A percentile compares a stretch with the other conserved stretches of the same genome.
Conservation (phyloP, 192 early-diverging fungal genomes). For the Coemansia sp. region DNA sequence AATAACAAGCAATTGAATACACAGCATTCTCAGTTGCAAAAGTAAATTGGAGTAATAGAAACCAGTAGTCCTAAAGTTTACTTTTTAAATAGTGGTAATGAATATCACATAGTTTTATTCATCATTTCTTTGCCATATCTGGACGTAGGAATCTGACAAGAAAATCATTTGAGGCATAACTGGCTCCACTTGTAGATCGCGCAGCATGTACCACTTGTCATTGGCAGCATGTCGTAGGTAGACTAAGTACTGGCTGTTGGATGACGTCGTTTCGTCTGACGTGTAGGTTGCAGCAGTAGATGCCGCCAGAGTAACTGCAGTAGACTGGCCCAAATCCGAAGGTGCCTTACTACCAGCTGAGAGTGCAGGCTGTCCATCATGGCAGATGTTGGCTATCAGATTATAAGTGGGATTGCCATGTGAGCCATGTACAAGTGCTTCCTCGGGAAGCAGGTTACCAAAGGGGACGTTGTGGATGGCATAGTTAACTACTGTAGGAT, state of each 20-base stretch:
- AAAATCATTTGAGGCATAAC: slow-evolving; percentile 95
- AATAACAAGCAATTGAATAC: too few relatives aligned
- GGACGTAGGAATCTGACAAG: slow-evolving; percentile 88
- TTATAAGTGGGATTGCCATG: slow-evolving; percentile 64
- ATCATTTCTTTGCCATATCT: slow-evolving; percentile 58
- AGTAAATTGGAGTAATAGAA: not conserved
- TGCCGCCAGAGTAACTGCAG: not conserved
- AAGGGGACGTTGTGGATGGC: slow-evolving; percentile 86
- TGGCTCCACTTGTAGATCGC: slow-evolving; percentile 90
- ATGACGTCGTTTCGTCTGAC: slow-evolving; percentile 39
- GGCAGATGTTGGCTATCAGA: slow-evolving; percentile 88
- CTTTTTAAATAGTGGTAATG: not conserved
- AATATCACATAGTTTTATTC: not conserved
- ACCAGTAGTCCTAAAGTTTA: not conserved
- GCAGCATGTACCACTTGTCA: slow-evolving; percentile 94
- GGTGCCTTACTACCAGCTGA: not conserved
- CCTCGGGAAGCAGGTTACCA: slow-evolving; percentile 65
- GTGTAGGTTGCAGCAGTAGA: not conserved
- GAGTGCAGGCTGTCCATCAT: slow-evolving; percentile 71
- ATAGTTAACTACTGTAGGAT: slow-evolving; percentile 96
- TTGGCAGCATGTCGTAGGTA: slow-evolving; percentile 75
- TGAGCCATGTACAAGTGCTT: slow-evolving; percentile 38
- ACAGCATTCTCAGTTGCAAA: too few relatives aligned
- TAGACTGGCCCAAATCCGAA: not conserved
- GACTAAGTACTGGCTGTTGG: slow-evolving; percentile 77